Percentiles rank a stretch among this genome's conserved stretches.
phyloP scores from a whole-genome alignment of 129 eudicot genomes.

The Solidago caesia region DNA sequence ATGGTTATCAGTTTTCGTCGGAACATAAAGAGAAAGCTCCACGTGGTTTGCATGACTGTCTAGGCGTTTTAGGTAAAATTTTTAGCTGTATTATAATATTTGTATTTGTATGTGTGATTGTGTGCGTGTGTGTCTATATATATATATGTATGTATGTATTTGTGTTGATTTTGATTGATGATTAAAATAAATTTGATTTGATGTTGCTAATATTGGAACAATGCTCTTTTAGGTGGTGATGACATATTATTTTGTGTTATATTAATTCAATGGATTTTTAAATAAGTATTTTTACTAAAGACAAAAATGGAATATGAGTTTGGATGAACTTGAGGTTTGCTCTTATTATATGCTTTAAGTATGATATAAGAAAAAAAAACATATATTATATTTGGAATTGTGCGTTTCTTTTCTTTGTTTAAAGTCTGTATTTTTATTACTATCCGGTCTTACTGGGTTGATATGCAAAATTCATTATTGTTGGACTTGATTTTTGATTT shows the following conservation, averaged over 20 bases:
- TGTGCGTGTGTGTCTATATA: no score
- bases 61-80: slow-evolving; percentile 63
- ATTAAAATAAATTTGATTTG: slow-evolving; percentile 15
- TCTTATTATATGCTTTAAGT: not conserved
- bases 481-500: no score
- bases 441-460: not conserved
- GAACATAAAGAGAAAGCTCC: slow-evolving; percentile 64
- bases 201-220: not conserved
- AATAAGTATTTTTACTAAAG: not conserved
- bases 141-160: not conserved
- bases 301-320: slow-evolving; percentile 13
- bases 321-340: not conserved
- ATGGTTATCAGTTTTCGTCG: slow-evolving; percentile 51
- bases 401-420: not conserved
- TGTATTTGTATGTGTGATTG: no score
- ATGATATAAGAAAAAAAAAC: not conserved
- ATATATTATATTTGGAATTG: not conserved
- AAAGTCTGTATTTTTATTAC: not conserved
- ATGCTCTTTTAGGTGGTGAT: slow-evolving; percentile 11
- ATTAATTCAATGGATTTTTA: not conserved
- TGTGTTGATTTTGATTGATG: slow-evolving; percentile 15
- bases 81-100: not conserved
- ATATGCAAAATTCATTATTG: no score
- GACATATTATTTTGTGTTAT: not conserved
- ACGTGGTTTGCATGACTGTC: slow-evolving; percentile 65